Evolutionary conservation across 305 asterid genomes (phyloP).

Genomic region (Solanum aculeatissimum): DNA sequence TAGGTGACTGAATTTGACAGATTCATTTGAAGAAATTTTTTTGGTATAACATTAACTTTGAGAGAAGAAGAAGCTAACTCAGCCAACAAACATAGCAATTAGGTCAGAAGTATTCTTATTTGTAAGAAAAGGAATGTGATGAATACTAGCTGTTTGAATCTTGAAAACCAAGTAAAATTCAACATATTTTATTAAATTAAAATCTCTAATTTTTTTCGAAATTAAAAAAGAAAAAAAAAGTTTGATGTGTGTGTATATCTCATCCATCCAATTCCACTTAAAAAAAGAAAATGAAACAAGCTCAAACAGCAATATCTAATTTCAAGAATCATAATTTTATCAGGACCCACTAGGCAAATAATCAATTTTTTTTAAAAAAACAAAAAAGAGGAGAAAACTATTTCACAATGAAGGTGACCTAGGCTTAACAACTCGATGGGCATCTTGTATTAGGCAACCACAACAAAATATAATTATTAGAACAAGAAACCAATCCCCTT

Average conservation of each 20-base stretch:
- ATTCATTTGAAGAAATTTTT: neutral
- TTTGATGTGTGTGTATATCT: neutral
- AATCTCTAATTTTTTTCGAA: neutral
- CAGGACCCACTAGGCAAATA: constrained; percentile 1
- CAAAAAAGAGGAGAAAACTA: constrained; percentile 1
- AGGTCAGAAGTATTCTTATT: constrained; percentile 11
- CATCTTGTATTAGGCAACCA: neutral
- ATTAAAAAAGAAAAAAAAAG: neutral
- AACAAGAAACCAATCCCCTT: constrained; percentile 9
- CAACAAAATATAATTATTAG: neutral
- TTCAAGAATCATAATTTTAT: constrained; percentile 8
- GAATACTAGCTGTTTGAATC: constrained; percentile 11
- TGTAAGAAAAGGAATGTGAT: constrained; percentile 7
- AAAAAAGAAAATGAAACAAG: neutral
- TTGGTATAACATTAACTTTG: constrained; percentile 1
- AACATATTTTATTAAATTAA: neutral
- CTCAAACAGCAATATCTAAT: constrained; percentile 4
- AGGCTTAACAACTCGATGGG: neutral
- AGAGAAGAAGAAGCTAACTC: constrained; percentile 4
- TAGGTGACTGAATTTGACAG: neutral
- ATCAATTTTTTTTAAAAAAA: neutral
- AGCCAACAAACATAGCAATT: constrained; percentile 12
- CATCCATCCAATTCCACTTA: neutral
- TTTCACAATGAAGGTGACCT: neutral
- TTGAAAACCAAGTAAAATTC: constrained; percentile 15